Evolutionary conservation across 148 eudicot species (phyloP), one percentile per base, ranked within the genome.

Genomic region (Camellia granthamiana): DNA sequence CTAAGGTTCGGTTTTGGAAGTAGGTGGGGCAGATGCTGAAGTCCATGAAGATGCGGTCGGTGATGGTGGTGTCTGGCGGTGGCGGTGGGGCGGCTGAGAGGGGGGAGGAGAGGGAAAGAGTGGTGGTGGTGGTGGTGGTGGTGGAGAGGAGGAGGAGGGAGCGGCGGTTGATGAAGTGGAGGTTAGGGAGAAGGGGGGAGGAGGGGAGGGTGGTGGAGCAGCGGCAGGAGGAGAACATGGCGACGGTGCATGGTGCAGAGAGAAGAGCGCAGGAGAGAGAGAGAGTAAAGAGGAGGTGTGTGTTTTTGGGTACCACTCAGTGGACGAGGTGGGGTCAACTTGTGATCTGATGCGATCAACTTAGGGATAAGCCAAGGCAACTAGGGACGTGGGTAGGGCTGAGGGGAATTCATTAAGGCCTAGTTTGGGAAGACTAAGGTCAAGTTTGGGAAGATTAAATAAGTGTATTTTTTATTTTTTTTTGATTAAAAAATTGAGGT

Each of bases 31-130:
- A 93, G 59, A 90, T 64, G 84, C 94, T 88, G 83, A 96, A 87
- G 88, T 96, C 97, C 49, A 96, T 70, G 91, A 88, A 96, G 47
- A 96, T 87, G 2, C 97, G 85, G 89, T 96, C 93, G 7, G 97
- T 95, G 76, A 95, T 82, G 60, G 97, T 95, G 70, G 99, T 95
- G 93, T 95, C 97, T 11, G 86, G 86, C 3, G 69, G 81, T 3
- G 83, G 89, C 0, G 80, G 69, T 0, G 84, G 19, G 64, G 90
- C 44, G 52, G 59, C 3, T 71, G 63, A 43, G 79, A 74, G 62
- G 78, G 49, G 0, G 65, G 52, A 83, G 21, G 75, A 68, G 75
- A 59, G 56, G 71, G 68, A 80, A 70, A 85, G 77, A 86, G 58
- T 83, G 72, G 78, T 5, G 75, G 84, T 19, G 73, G 86, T 82